Conservation (phyloP, 345 rosid species). For the Eucalyptus erythrocorys region DNA sequence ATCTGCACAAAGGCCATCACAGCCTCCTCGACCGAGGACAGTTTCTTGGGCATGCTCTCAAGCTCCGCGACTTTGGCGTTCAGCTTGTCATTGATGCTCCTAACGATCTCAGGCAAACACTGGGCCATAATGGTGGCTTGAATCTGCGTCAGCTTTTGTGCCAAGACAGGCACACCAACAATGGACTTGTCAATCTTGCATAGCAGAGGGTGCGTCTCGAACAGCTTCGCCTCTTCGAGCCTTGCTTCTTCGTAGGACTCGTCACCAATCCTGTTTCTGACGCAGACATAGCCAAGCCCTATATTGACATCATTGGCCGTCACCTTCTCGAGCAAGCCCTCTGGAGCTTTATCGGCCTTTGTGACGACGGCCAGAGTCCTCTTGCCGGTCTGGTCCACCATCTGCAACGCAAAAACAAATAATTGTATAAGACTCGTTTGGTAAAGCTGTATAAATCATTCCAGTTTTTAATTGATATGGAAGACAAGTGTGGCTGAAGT, state of each 20-base stretch:
- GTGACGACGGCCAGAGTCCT: constrained; percentile 43
- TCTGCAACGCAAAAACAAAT: not conserved
- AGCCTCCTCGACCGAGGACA: constrained; percentile 16
- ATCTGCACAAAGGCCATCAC: constrained; percentile 20
- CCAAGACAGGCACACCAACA: constrained; percentile 18
- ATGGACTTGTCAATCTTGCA: constrained; percentile 19
- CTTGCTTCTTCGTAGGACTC: constrained; percentile 15
- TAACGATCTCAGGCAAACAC: constrained; percentile 10
- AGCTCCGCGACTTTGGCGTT: not conserved
- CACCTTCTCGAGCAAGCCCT: too few relatives aligned
- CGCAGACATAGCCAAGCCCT: constrained; percentile 33
- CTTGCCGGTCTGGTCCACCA: constrained; percentile 24
- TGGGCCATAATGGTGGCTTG: constrained; percentile 11
- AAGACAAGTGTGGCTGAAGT: too few relatives aligned
- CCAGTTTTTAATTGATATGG: not conserved
- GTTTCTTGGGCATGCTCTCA: constrained; percentile 5
- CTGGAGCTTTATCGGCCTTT: constrained; percentile 25
- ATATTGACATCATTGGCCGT: constrained; percentile 32
- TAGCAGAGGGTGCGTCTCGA: not conserved
- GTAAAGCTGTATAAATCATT: too few relatives aligned
- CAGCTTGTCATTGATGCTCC: constrained; percentile 16
- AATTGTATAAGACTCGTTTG: not conserved
- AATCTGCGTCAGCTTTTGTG: constrained; percentile 9
- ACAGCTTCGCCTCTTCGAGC: not conserved
- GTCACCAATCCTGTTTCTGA: constrained; percentile 21